A percentile compares a stretch with the other conserved stretches of the same genome.
phyloP scores from a whole-genome alignment of 768 basidiomycete genomes.

The Serendipita sp. region DNA sequence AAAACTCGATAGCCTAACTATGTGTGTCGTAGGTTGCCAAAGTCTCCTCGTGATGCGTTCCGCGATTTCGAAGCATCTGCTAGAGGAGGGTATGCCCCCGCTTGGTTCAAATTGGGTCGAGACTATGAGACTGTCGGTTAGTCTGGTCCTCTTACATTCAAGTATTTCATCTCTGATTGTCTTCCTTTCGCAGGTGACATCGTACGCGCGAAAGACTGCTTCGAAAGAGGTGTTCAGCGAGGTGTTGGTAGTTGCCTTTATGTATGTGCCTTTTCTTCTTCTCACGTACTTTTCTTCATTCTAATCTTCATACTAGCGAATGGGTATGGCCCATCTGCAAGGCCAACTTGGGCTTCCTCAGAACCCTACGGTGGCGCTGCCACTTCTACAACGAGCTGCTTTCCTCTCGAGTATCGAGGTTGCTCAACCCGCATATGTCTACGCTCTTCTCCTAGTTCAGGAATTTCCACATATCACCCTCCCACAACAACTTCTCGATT shows the following conservation, averaged over 20 bases:
- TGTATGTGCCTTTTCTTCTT: constrained; percentile 24
- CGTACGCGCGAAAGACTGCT: constrained; percentile 64
- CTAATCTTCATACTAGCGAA: constrained; percentile 34
- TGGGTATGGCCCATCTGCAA: constrained; percentile 85
- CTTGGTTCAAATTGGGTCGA: constrained; percentile 83
- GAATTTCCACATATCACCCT: constrained; percentile 58
- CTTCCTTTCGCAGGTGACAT: constrained; percentile 37
- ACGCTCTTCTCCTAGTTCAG: constrained; percentile 68
- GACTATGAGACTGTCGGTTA: constrained; percentile 65
- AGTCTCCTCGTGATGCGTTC: constrained; percentile 69
- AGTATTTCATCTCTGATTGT: neutral
- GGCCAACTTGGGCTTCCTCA: constrained; percentile 62
- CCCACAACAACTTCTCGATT: constrained; percentile 19
- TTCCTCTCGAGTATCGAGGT: constrained; percentile 53
- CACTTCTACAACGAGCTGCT: constrained; percentile 65
- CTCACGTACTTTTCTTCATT: constrained; percentile 6
- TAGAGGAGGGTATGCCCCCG: constrained; percentile 53
- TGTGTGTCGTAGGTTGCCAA: constrained; percentile 38
- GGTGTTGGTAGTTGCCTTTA: constrained; percentile 71
- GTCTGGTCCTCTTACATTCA: neutral
- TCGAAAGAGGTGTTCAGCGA: constrained; percentile 61
- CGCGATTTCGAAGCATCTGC: constrained; percentile 79
- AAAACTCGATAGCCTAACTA: constrained; percentile 15
- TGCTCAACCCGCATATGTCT: constrained; percentile 81
- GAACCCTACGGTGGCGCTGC: constrained; percentile 42